Conservation (phyloP, 2,329 filamentous ascomycete genomes). For the Biscogniauxia marginata region DNA sequence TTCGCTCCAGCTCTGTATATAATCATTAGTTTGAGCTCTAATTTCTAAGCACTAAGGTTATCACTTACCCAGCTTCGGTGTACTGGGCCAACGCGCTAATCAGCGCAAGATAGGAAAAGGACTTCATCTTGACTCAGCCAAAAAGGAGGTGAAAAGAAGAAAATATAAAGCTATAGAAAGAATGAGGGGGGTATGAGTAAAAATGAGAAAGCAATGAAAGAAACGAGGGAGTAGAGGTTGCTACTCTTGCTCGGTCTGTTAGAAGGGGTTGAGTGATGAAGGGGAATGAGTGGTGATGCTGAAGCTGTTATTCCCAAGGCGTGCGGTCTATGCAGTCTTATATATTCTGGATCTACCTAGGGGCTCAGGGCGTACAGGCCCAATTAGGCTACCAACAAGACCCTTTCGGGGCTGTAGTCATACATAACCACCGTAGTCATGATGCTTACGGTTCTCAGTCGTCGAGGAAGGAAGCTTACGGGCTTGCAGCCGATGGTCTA, state of each 20-base stretch:
- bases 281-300: conserved; percentile 3
- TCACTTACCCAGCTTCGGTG: conserved; percentile 9
- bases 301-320: background rate
- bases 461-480: conserved; percentile 1
- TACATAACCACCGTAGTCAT: conserved; percentile 11
- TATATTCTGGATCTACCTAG: conserved; percentile 12
- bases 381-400: background rate
- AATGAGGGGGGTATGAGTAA: background rate
- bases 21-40: background rate
- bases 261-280: conserved; percentile 9
- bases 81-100: conserved; percentile 19
- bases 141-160: conserved; percentile 1
- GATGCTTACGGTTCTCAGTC: conserved; percentile 14
- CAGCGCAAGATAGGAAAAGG: conserved; percentile 21
- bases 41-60: background rate
- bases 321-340: conserved; percentile 12
- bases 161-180: background rate
- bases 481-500: conserved; percentile 2
- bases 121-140: conserved; percentile 17
- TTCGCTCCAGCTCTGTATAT: conserved; percentile 8
- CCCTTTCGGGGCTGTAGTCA: conserved; percentile 12
- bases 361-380: background rate
- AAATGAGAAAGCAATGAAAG: conserved; percentile 2
- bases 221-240: conserved; percentile 4
- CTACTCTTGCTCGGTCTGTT: conserved; percentile 6